A percentile compares a stretch with the other conserved stretches of the same genome.
These are phyloP conservation scores for Imleria badia DNA, from an alignment of 768 basidiomycete species.

Conservation along the genomic window DNA sequence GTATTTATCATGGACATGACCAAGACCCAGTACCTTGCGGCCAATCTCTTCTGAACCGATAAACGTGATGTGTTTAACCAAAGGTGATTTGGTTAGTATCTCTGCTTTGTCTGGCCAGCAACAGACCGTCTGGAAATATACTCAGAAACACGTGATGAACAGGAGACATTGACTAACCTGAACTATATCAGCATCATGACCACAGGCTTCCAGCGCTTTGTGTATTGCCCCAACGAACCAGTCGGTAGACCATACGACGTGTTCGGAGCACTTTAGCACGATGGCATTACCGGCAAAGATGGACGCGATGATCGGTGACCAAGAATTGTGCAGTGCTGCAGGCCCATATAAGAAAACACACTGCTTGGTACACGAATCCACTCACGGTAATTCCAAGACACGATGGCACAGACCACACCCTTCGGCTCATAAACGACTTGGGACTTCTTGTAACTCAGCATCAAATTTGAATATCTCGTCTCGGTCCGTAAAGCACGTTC, in stretches of 20 bases:
- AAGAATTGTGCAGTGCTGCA: constrained; percentile 86
- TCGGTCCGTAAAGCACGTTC: constrained; percentile 76
- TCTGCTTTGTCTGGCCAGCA: constrained; percentile 89
- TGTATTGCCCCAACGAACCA: constrained; percentile 83
- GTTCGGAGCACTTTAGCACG: constrained; percentile 89
- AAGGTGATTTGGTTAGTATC: constrained; percentile 71
- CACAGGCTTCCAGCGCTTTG: constrained; percentile 74
- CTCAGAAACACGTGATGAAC: constrained; percentile 6
- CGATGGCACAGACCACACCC: constrained; percentile 89
- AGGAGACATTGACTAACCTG: constrained; percentile 48
- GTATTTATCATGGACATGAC: background rate
- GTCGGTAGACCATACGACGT: constrained; percentile 87
- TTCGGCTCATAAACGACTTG: constrained; percentile 86
- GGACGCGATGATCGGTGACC: constrained; percentile 90
- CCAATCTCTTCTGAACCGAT: constrained; percentile 83
- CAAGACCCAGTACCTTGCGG: constrained; percentile 51
- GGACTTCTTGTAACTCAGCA: constrained; percentile 75
- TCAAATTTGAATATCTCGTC: constrained; percentile 60
- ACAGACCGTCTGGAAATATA: constrained; percentile 58
- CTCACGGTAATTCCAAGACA: constrained; percentile 94
- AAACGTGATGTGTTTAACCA: constrained; percentile 93
- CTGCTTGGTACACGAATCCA: background rate
- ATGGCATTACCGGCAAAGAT: constrained; percentile 90
- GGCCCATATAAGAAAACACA: background rate
- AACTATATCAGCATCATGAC: constrained; percentile 86